A percentile compares a stretch with the other conserved stretches of the same genome.
These are phyloP conservation scores for Penicillium verrucosum DNA, from an alignment of 2,329 filamentous ascomycete genomes.

Conservation along the genomic window DNA sequence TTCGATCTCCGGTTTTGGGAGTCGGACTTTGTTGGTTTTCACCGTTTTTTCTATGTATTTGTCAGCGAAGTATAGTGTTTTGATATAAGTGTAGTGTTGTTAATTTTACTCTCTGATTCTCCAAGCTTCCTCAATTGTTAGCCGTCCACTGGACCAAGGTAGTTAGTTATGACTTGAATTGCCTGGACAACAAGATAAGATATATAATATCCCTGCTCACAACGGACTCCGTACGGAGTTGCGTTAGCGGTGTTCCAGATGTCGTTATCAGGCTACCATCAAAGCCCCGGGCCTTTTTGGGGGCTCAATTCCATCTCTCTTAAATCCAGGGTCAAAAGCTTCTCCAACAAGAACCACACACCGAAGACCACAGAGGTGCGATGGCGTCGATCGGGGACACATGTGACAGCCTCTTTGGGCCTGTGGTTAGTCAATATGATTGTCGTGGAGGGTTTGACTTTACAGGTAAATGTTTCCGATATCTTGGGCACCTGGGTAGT, in stretches of 20 bases:
- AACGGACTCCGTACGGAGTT: neutral
- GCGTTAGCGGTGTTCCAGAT: neutral
- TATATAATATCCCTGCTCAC: neutral
- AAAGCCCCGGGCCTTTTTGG: neutral
- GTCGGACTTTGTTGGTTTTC: slow-evolving; percentile 9
- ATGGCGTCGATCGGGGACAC: neutral
- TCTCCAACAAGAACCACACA: neutral
- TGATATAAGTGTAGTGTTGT: slow-evolving; percentile 6
- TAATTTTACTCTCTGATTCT: slow-evolving; percentile 14
- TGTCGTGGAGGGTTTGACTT: neutral
- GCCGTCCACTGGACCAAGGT: neutral
- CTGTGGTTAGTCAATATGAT: neutral
- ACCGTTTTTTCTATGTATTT: slow-evolving; percentile 12
- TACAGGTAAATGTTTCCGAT: neutral
- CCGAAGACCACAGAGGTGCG: neutral
- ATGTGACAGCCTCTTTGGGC: neutral
- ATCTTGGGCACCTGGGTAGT: neutral
- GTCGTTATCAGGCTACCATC: neutral
- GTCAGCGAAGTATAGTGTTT: slow-evolving; percentile 16
- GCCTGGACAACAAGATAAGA: neutral
- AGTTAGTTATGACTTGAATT: neutral
- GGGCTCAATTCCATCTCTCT: neutral
- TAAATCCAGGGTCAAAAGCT: neutral
- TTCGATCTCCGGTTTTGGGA: slow-evolving; percentile 10
- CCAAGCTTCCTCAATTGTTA: neutral